Conservation (phyloP, 805 yeast species). For the Hanseniaspora hatyaiensis region DNA sequence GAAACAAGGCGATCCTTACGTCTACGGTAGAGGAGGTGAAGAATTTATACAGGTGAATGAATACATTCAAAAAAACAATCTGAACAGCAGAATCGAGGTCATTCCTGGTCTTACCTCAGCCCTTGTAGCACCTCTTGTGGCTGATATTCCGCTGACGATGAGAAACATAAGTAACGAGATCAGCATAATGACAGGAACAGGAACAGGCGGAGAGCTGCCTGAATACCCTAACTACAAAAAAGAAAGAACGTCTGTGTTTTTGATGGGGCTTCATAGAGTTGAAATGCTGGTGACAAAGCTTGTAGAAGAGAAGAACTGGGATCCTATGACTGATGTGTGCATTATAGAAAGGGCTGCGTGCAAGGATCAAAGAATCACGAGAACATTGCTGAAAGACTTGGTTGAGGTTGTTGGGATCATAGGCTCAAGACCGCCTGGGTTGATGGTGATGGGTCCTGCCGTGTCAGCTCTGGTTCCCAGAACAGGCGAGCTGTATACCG, state of each 20-base stretch:
- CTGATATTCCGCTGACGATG: slow-evolving; percentile 83
- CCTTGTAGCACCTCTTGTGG: slow-evolving; percentile 69
- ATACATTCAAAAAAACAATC: slow-evolving; percentile 1
- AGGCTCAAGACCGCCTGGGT: slow-evolving; percentile 89
- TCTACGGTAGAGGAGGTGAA: slow-evolving; percentile 94
- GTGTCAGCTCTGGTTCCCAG: slow-evolving; percentile 42
- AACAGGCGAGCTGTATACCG: slow-evolving; percentile 21
- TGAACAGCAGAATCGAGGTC: slow-evolving; percentile 47
- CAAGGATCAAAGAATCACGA: slow-evolving; percentile 76
- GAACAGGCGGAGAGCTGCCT: slow-evolving; percentile 75
- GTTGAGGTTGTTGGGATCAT: slow-evolving; percentile 61
- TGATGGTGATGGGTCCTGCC: slow-evolving; percentile 68
- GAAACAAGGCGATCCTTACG: slow-evolving; percentile 94
- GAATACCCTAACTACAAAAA: slow-evolving; percentile 59
- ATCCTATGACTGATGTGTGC: slow-evolving; percentile 60
- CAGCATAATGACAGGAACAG: slow-evolving; percentile 87
- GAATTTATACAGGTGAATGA: slow-evolving; percentile 61
- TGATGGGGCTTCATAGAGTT: slow-evolving; percentile 80
- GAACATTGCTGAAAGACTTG: slow-evolving; percentile 57
- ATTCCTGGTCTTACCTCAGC: slow-evolving; percentile 87
- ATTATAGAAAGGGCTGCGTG: slow-evolving; percentile 86
- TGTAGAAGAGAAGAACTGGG: slow-evolving; percentile 48
- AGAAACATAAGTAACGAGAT: slow-evolving; percentile 88
- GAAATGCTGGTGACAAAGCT: slow-evolving; percentile 40
- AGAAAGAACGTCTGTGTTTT: slow-evolving; percentile 69